Conservation (phyloP, 139 green algal species). For the Coelastrella sp. region DNA sequence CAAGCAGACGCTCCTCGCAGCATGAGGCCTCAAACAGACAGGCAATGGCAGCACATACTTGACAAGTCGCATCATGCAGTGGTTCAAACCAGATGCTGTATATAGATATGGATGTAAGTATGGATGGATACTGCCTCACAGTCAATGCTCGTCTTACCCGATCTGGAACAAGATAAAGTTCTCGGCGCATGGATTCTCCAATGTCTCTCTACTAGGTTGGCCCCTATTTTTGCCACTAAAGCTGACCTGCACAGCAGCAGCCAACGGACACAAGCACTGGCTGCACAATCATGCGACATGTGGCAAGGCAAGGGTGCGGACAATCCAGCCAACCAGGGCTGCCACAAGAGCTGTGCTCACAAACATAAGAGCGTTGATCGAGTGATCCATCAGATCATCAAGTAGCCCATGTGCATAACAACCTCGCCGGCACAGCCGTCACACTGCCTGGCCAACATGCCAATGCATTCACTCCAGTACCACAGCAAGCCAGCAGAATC, state of each 20-base stretch:
- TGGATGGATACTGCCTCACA: not conserved
- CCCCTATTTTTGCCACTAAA: constrained; percentile 79
- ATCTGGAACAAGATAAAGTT: constrained; percentile 97
- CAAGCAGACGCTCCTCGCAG: no score
- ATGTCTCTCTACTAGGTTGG: constrained; percentile 86
- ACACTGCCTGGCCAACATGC: not conserved
- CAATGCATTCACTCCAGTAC: no score
- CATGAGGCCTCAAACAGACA: no score
- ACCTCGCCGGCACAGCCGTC: not conserved
- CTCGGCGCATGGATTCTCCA: constrained; percentile 91
- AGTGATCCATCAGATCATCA: no score
- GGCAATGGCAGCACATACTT: no score
- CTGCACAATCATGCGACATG: not conserved
- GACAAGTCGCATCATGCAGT: no score
- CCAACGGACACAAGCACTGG: not conserved
- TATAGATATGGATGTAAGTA: no score
- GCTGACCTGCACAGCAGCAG: not conserved
- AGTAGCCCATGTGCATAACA: no score
- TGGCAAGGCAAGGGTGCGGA: not conserved
- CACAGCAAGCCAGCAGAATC: no score
- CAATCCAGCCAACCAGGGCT: not conserved
- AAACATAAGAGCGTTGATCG: not conserved
- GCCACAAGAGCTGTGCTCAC: not conserved
- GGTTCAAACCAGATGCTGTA: no score
- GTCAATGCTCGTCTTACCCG: constrained; percentile 56